Percentiles rank a stretch among this genome's conserved stretches.
Conservation (phyloP, 2,329 filamentous ascomycete genomes). For the Cladophialophora carrionii region DNA sequence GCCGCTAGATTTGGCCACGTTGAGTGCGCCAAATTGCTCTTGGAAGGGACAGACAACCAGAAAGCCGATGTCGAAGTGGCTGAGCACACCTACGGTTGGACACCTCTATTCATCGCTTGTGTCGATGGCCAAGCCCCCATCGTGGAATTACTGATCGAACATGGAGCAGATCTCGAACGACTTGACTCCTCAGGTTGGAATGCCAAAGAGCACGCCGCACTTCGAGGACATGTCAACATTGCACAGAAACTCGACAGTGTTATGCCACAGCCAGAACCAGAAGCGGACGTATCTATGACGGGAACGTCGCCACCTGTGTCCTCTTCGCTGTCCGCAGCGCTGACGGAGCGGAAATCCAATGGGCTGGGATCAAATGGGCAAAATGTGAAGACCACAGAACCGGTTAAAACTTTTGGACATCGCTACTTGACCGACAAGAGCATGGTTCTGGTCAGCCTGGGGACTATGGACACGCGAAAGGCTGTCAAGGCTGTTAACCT, state of each 20-base stretch:
- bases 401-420: conserved; percentile 94
- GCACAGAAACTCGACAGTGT: conserved; percentile 68
- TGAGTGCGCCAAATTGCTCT: conserved; percentile 75
- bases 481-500: conserved; percentile 77
- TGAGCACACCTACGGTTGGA: conserved; percentile 90
- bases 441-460: conserved; percentile 87
- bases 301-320: conserved; percentile 42
- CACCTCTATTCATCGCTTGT: conserved; percentile 87
- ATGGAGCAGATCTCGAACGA: conserved; percentile 74
- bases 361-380: conserved; percentile 39
- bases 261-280: conserved; percentile 47
- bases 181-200: conserved; percentile 91
- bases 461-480: conserved; percentile 92
- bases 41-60: conserved; percentile 70
- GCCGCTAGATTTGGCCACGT: conserved; percentile 86
- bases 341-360: conserved; percentile 51
- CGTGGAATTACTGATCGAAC: conserved; percentile 74
- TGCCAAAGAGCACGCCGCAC: conserved; percentile 85
- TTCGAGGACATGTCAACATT: conserved; percentile 85
- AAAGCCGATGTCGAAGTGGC: conserved; percentile 74
- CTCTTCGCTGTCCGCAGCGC: conserved; percentile 40
- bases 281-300: conserved; percentile 40
- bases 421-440: conserved; percentile 87
- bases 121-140: conserved; percentile 82
- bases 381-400: conserved; percentile 64